Conservation (phyloP, 768 basidiomycete species). For the Ramaria sp. region DNA sequence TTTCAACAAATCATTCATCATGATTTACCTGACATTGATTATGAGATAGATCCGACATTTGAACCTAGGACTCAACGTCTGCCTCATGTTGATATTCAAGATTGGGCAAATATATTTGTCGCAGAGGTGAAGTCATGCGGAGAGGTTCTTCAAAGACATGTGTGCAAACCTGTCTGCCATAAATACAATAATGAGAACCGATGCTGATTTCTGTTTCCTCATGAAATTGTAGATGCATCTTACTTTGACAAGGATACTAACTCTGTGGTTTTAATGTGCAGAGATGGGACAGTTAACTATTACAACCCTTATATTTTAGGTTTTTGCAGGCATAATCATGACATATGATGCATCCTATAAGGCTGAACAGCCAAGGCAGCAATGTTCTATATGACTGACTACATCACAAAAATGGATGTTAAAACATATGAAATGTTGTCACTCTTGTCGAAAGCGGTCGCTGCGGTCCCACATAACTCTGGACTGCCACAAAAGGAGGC, state of each 20-base stretch:
- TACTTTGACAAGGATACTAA: slow-evolving; percentile 22
- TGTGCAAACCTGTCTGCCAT: slow-evolving; percentile 18
- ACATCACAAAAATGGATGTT: slow-evolving; percentile 23
- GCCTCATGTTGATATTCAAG: background rate
- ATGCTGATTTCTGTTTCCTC: slow-evolving; percentile 26
- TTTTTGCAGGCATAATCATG: slow-evolving; percentile 26
- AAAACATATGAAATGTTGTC: slow-evolving; percentile 13
- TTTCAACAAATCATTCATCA: slow-evolving; percentile 24
- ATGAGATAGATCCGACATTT: background rate
- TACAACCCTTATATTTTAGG: slow-evolving; percentile 24
- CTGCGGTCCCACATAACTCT: background rate
- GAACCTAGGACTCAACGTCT: background rate
- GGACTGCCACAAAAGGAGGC: slow-evolving; percentile 19
- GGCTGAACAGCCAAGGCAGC: slow-evolving; percentile 23
- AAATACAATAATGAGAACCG: slow-evolving; percentile 19
- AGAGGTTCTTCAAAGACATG: slow-evolving; percentile 16
- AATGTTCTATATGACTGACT: slow-evolving; percentile 27
- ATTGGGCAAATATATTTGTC: slow-evolving; percentile 11
- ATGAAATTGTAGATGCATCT: slow-evolving; percentile 20
- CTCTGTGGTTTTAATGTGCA: slow-evolving; percentile 20
- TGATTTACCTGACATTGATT: slow-evolving; percentile 15
- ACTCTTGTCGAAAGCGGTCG: slow-evolving; percentile 1
- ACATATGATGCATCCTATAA: slow-evolving; percentile 24
- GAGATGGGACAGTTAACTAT: slow-evolving; percentile 29
- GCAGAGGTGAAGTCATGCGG: slow-evolving; percentile 15